Percentiles rank a stretch among this genome's conserved stretches.
Evolutionary conservation across 345 rosid genomes (phyloP).

Genomic region (Populus davidiana): DNA sequence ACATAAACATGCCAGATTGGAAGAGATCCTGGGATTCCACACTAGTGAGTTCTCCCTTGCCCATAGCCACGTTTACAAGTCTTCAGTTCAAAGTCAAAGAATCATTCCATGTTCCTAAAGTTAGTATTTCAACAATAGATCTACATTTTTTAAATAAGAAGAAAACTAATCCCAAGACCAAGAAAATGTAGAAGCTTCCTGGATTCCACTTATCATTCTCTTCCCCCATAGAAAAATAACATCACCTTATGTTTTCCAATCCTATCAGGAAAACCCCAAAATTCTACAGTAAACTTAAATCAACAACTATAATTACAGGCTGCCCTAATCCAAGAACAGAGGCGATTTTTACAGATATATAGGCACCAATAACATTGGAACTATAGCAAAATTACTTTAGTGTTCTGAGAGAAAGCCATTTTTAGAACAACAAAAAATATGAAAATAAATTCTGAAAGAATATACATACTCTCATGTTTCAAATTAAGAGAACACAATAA

Average conservation of each 20-base stretch:
- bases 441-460: too few species aligned
- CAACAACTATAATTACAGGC: not conserved
- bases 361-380: too few species aligned
- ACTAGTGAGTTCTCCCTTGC: constrained; percentile 24
- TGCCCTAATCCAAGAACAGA: not conserved
- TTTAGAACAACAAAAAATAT: too few species aligned
- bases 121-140: constrained; percentile 5
- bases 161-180: not conserved
- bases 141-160: not conserved
- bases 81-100: constrained; percentile 18
- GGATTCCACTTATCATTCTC: not conserved
- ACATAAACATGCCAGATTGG: constrained; percentile 34
- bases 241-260: not conserved
- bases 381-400: too few species aligned
- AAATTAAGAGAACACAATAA: not conserved
- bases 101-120: constrained; percentile 19
- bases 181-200: not conserved
- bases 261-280: not conserved
- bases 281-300: not conserved
- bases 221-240: not conserved
- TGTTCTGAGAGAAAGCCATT: too few species aligned
- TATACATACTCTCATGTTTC: too few species aligned
- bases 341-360: not conserved
- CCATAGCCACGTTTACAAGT: constrained; percentile 24
- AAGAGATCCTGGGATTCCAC: constrained; percentile 36